Percentiles rank a stretch among this genome's conserved stretches.
These are phyloP conservation scores for Naganishia vishniacii DNA, from an alignment of 768 basidiomycete species.

Conservation along the genomic window DNA sequence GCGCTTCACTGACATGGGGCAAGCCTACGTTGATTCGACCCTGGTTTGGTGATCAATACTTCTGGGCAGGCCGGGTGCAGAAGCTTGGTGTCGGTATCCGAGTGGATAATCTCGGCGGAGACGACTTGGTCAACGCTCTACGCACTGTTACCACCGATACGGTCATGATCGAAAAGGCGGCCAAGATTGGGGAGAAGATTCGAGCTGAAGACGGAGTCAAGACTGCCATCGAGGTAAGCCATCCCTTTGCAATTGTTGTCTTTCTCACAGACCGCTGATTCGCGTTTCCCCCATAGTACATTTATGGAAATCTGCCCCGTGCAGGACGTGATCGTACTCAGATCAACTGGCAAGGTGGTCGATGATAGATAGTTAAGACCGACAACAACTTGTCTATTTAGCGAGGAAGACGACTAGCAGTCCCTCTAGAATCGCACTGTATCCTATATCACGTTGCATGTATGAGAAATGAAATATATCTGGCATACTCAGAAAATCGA, in stretches of 20 bases:
- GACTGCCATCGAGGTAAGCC: slow-evolving; percentile 24
- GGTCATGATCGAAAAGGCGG: slow-evolving; percentile 62
- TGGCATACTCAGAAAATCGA: no score
- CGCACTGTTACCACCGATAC: slow-evolving; percentile 57
- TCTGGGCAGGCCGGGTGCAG: slow-evolving; percentile 57
- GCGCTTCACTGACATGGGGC: slow-evolving; percentile 60
- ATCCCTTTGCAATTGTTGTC: no score
- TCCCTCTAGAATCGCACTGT: no score
- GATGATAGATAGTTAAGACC: background rate
- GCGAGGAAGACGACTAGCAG: no score
- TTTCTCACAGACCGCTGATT: background rate
- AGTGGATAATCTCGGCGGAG: slow-evolving; percentile 53
- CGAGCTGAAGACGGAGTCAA: slow-evolving; percentile 39
- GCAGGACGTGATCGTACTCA: slow-evolving; percentile 24
- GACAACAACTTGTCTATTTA: no score
- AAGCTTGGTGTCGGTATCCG: slow-evolving; percentile 59
- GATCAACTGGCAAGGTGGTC: slow-evolving; percentile 18
- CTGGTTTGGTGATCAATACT: slow-evolving; percentile 57
- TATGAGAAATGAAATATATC: no score
- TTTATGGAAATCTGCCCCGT: slow-evolving; percentile 25
- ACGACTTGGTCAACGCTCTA: slow-evolving; percentile 57
- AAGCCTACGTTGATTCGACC: slow-evolving; percentile 66
- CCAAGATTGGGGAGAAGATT: slow-evolving; percentile 53
- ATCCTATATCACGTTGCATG: no score
- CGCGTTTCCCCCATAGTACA: slow-evolving; percentile 4